Evolutionary conservation across 345 rosid genomes (phyloP).

Genomic region (Cardamine occulta): DNA sequence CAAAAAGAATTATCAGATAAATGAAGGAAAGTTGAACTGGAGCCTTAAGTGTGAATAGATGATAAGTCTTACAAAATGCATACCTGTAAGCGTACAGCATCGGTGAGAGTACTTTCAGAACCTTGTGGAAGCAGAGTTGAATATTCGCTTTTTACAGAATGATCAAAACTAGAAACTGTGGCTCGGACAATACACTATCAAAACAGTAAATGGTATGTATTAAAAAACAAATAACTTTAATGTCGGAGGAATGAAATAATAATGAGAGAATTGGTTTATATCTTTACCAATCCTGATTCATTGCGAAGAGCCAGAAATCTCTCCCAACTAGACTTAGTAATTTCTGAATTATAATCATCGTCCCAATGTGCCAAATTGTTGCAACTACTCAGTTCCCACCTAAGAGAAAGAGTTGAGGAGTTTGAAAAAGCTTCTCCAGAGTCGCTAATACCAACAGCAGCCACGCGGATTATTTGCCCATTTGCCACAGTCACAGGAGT

Average conservation of each 20-base stretch:
- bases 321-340: constrained; percentile 76
- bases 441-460: constrained; percentile 73
- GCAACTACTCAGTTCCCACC: constrained; percentile 80
- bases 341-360: constrained; percentile 53
- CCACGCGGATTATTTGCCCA: constrained; percentile 78
- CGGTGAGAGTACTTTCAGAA: constrained; percentile 58
- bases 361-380: constrained; percentile 77
- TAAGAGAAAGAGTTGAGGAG: constrained; percentile 80
- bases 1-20: constrained; percentile 14
- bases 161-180: constrained; percentile 60
- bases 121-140: constrained; percentile 51
- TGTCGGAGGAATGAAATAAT: neutral
- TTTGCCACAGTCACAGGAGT: constrained; percentile 82
- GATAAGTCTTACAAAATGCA: constrained; percentile 31
- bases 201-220: constrained; percentile 35
- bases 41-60: neutral
- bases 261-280: neutral
- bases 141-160: constrained; percentile 45
- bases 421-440: constrained; percentile 85
- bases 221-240: neutral
- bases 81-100: constrained; percentile 84
- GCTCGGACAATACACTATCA: constrained; percentile 84
- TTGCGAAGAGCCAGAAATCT: constrained; percentile 74
- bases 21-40: neutral
- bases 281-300: constrained; percentile 76